Evolutionary conservation across 2,329 filamentous ascomycete species (phyloP).

Genomic region (Apiospora malaysiana): DNA sequence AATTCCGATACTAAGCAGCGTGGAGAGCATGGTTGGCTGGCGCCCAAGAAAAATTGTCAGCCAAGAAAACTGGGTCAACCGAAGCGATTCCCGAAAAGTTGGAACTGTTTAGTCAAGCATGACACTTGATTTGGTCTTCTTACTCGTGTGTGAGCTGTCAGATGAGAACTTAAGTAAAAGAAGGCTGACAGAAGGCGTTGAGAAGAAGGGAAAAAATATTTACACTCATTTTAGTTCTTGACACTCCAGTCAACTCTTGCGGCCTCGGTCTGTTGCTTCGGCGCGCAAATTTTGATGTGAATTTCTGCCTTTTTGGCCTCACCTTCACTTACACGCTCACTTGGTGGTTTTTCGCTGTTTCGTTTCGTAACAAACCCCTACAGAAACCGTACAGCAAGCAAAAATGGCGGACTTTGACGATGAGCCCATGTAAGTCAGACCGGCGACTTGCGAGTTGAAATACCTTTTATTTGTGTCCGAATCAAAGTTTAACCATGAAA

Average conservation of each 20-base stretch:
- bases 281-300: slow-evolving; percentile 1
- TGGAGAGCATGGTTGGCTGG: background rate
- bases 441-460: too few species aligned
- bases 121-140: background rate
- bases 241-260: background rate
- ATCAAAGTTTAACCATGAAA: too few species aligned
- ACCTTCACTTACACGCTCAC: background rate
- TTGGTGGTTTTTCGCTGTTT: background rate
- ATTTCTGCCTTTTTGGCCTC: background rate
- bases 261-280: background rate
- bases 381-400: background rate
- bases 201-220: too few species aligned
- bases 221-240: background rate
- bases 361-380: background rate
- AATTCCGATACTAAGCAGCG: background rate
- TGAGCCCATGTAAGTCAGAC: slow-evolving; percentile 53
- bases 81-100: slow-evolving; percentile 12
- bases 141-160: background rate
- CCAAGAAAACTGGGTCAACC: slow-evolving; percentile 13
- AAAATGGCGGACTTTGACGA: slow-evolving; percentile 46
- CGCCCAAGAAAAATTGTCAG: slow-evolving; percentile 15
- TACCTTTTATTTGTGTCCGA: background rate
- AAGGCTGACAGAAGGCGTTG: background rate
- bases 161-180: background rate
- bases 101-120: slow-evolving; percentile 13